Conservation (phyloP, 2,329 filamentous ascomycete species). For the Alternaria sp. region DNA sequence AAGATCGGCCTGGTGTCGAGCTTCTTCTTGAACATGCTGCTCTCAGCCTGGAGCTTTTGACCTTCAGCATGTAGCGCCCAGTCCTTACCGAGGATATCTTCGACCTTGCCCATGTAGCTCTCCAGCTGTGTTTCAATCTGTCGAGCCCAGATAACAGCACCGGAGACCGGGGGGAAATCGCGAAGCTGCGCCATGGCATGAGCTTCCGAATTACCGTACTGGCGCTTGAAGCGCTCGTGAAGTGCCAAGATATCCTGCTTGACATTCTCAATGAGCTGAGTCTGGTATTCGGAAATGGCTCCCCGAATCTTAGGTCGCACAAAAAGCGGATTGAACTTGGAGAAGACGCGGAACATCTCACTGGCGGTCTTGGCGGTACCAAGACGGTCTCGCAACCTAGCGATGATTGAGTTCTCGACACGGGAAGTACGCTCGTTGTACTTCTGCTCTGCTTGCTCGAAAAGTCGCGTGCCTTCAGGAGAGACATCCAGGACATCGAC, state of each 20-base stretch:
- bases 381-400: constrained; percentile 85
- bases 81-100: constrained; percentile 91
- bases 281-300: constrained; percentile 97
- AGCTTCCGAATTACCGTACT: constrained; percentile 97
- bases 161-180: constrained; percentile 93
- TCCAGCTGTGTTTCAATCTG: constrained; percentile 97
- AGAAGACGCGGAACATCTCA: constrained; percentile 99
- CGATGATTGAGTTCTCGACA: constrained; percentile 99
- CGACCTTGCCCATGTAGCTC: constrained; percentile 98
- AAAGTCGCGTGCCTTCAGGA: constrained; percentile 84
- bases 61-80: constrained; percentile 96
- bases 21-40: constrained; percentile 93
- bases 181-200: constrained; percentile 98
- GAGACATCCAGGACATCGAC: constrained; percentile 95
- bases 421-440: constrained; percentile 98
- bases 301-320: constrained; percentile 98
- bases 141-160: constrained; percentile 95
- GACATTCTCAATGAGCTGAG: constrained; percentile 96
- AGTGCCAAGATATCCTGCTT: constrained; percentile 93
- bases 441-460: constrained; percentile 91
- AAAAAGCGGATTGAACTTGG: constrained; percentile 98
- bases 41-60: constrained; percentile 89
- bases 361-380: constrained; percentile 96
- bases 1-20: constrained; percentile 93
- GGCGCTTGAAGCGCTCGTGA: constrained; percentile 97